phyloP scores from a whole-genome alignment of 1,284 basidiomycete genomes.

The Lignosus rhinocerotis region DNA sequence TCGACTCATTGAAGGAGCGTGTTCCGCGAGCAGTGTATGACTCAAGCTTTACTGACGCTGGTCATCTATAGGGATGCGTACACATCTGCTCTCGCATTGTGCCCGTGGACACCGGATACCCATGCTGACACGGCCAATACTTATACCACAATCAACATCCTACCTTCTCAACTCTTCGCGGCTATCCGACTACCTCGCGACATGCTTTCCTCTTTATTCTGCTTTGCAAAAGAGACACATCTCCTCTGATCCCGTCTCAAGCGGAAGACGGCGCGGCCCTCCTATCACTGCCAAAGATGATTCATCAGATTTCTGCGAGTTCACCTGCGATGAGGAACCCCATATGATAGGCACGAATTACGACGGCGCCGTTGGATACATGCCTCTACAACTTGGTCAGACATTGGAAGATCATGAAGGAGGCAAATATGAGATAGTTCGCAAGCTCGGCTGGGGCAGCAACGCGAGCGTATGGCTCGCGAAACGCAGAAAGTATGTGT shows the following conservation, averaged over 20 bases:
- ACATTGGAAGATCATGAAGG: constrained; percentile 1
- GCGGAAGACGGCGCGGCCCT: background rate
- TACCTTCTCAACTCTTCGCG: background rate
- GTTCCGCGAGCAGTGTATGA: no score
- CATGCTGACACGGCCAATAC: background rate
- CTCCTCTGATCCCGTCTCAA: background rate
- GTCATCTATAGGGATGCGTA: background rate
- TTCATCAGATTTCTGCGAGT: background rate
- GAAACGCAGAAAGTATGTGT: background rate
- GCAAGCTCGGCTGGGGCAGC: constrained; percentile 12
- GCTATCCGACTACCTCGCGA: background rate
- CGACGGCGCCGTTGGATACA: background rate
- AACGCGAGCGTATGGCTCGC: constrained; percentile 13
- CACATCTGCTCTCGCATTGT: background rate
- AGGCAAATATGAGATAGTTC: constrained; percentile 3
- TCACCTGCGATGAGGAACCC: constrained; percentile 11
- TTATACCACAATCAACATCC: background rate
- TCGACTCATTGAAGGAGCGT: no score
- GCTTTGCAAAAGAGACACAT: background rate
- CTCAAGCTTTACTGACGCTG: no score
- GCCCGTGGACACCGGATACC: background rate
- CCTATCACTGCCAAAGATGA: background rate
- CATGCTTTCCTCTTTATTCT: no score
- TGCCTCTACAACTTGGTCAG: constrained; percentile 5
- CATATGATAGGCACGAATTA: constrained; percentile 2